phyloP scores from a whole-genome alignment of 1,284 basidiomycete species.

The Sporisorium iseilematis-ciliati region DNA sequence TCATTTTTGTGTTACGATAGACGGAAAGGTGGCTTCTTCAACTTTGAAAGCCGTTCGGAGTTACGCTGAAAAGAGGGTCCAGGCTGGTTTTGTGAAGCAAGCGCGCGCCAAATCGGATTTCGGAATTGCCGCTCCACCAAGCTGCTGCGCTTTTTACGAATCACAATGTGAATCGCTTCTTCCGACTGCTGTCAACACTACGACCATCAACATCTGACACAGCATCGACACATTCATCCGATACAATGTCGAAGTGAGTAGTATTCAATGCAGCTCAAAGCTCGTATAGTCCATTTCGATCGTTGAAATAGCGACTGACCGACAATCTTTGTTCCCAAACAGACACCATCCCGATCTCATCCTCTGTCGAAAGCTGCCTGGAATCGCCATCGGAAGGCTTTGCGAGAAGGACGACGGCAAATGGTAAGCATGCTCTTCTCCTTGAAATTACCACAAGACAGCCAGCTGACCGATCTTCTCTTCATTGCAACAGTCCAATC shows the following conservation, averaged over 20 bases:
- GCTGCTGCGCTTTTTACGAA: constrained; percentile 11
- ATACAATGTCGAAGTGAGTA: constrained; percentile 55
- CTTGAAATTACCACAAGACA: background rate
- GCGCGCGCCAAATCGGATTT: constrained; percentile 2
- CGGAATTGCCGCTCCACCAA: constrained; percentile 16
- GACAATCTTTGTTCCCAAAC: background rate
- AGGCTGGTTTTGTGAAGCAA: background rate
- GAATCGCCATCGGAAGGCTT: constrained; percentile 92
- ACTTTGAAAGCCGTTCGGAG: too few species aligned
- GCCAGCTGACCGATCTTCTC: constrained; percentile 3
- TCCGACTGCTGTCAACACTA: background rate
- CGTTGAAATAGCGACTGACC: background rate
- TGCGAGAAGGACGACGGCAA: constrained; percentile 99
- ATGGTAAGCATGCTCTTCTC: constrained; percentile 77
- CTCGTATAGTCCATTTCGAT: too few species aligned
- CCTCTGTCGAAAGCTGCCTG: constrained; percentile 95
- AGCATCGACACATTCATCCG: background rate
- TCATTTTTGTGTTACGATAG: too few species aligned
- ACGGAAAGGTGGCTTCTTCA: too few species aligned
- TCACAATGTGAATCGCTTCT: too few species aligned
- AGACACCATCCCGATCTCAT: constrained; percentile 80
- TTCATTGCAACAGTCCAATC: constrained; percentile 81
- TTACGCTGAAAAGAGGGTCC: background rate
- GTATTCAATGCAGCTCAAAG: background rate
- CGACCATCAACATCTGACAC: background rate